A percentile compares a stretch with the other conserved stretches of the same genome.
These are phyloP conservation scores for Conticribra guillardii DNA, from an alignment of 108 stramenopile genomes.

Conservation along the genomic window DNA sequence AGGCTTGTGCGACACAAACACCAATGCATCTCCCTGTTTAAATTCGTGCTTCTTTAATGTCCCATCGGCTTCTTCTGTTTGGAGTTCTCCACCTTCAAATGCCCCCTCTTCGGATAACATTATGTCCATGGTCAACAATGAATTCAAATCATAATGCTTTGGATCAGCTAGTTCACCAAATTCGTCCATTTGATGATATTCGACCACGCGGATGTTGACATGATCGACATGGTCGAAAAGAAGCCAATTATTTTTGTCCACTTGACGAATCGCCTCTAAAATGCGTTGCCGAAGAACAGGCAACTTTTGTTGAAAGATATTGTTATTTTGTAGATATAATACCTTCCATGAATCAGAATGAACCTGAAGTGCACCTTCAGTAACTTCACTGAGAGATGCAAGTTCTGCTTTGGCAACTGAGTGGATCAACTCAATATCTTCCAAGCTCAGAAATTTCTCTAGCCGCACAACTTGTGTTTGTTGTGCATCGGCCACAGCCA, in stretches of 20 bases:
- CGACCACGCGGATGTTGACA: constrained; percentile 32
- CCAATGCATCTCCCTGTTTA: constrained; percentile 31
- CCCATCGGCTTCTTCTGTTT: constrained; percentile 25
- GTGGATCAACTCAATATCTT: constrained; percentile 28
- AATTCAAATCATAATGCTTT: constrained; percentile 35
- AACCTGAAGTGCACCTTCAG: constrained; percentile 4
- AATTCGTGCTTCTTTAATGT: constrained; percentile 25
- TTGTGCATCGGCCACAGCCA: constrained; percentile 28
- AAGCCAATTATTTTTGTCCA: constrained; percentile 25
- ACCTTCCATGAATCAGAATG: constrained; percentile 32
- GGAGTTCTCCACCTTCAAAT: constrained; percentile 29
- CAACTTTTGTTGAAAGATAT: constrained; percentile 25
- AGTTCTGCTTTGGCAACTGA: constrained; percentile 13
- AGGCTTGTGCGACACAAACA: constrained; percentile 36
- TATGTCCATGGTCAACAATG: constrained; percentile 28
- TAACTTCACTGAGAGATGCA: constrained; percentile 5
- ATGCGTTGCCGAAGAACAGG: constrained; percentile 14
- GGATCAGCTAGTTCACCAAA: constrained; percentile 24
- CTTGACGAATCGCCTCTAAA: constrained; percentile 24
- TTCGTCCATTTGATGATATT: constrained; percentile 37
- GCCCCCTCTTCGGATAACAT: constrained; percentile 26
- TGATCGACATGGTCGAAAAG: constrained; percentile 34
- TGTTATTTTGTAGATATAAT: constrained; percentile 28
- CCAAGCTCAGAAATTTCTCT: constrained; percentile 23
- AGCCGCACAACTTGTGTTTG: constrained; percentile 25